Evolutionary conservation across 139 green algal species (phyloP).

Genomic region (Picochlorum sp.): DNA sequence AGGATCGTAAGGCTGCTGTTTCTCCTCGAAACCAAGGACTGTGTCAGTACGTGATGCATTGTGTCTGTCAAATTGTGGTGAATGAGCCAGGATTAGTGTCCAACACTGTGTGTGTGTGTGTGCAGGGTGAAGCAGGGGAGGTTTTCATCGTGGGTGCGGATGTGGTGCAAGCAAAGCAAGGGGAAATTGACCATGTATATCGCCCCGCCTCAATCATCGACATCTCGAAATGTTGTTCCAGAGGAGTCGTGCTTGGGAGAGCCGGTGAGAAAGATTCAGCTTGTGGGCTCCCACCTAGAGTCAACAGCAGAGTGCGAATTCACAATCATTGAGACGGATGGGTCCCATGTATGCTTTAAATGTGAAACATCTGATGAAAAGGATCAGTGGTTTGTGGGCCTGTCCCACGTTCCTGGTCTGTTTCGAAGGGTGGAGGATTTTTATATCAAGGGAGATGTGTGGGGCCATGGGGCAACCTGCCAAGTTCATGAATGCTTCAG

Average conservation of each 20-base stretch:
- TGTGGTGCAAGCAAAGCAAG: background rate
- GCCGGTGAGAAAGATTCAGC: slow-evolving; percentile 6
- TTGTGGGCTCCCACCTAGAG: slow-evolving; percentile 21
- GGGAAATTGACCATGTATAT: background rate
- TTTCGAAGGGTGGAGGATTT: slow-evolving; percentile 24
- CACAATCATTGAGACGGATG: background rate
- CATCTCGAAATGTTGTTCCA: background rate
- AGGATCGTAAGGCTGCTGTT: slow-evolving; percentile 1
- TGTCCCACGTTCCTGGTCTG: slow-evolving; percentile 17
- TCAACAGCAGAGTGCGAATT: background rate
- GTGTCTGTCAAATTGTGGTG: background rate
- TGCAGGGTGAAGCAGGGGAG: slow-evolving; percentile 7
- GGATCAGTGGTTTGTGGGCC: slow-evolving; percentile 22
- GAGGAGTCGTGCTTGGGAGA: background rate
- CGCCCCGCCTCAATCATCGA: background rate
- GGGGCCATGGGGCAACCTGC: slow-evolving; percentile 26
- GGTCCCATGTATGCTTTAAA: background rate
- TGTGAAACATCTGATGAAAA: slow-evolving; percentile 1
- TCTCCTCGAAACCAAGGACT: background rate
- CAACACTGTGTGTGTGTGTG: background rate
- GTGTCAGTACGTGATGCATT: background rate
- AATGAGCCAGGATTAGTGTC: too few relatives aligned
- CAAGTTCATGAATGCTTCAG: slow-evolving; percentile 16
- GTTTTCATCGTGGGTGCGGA: slow-evolving; percentile 5
- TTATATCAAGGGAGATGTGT: slow-evolving; percentile 16